Base-by-base conservation (phyloP, 495 filamentous ascomycete genomes). In the Xylaria sp. region DNA sequence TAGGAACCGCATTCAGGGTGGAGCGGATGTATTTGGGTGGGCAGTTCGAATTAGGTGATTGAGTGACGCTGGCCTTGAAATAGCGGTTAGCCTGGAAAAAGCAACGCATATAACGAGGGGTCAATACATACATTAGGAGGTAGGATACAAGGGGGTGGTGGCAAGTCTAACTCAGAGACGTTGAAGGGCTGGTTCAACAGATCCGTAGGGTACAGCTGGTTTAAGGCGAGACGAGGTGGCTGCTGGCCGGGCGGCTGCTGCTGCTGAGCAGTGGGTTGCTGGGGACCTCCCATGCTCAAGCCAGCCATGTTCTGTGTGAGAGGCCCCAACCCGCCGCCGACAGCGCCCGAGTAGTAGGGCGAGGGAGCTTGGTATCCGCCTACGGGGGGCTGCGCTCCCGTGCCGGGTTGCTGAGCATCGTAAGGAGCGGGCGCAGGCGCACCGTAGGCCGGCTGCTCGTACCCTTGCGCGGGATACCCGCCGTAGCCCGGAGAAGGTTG, bases 1-100 rank as follows among this genome's bases (percentile, higher is more conserved):
- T 97, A 1, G 96, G 97, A 21, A 97, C 91, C 52, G 93, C 93
- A 78, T 98, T 98, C 55, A 98, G 80, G 8, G 96, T 98, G 0
- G 96, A 98, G 50, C 96, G 93, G 77, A 98, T 91, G 77, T 97
- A 98, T 86, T 97, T 97, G 21, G 96, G 88, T 37, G 92, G 89
- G 82, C 94, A 97, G 82, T 98, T 99, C 57, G 97, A 90, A 81
- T 93, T 87, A 37, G 95, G 94, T 11, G 94, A 97, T 50, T 94
- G 92, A 53, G 94, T 98, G 66, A 97, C 93, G 77, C 94, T 96
- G 43, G 93, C 90, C 94, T 97, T 78, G 53, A 69, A 41, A 68
- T 50, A 70, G 83, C 65, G 83, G 81, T 78, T 73, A 82, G 72
- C 59, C 52, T 44, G 21, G 15, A 40, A 4, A 26, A 33, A 63